Base-by-base conservation (phyloP, 2,329 filamentous ascomycete genomes). In the Domatiomyces globalis region DNA sequence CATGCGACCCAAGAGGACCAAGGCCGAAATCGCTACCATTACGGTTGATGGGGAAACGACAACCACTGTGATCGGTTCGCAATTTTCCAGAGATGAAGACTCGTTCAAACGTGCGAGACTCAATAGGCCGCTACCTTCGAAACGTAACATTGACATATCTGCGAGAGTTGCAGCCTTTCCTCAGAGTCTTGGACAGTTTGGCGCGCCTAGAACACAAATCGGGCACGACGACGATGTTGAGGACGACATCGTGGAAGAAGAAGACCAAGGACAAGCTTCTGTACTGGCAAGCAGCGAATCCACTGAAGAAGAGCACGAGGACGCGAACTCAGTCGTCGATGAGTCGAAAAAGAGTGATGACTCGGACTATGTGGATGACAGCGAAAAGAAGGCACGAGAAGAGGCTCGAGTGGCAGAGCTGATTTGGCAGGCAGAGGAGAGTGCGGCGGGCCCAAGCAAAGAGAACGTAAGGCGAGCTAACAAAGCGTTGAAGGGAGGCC, bases 1-100 rank as follows among this genome's bases (percentile, higher is more conserved):
- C 17, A 82, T 83, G 77, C 73, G 80, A 15, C 73, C 76, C 1
- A 84, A 79, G 62, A 75, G 83, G 33, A 69, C 75, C 1, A 75
- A 77, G 1, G 68, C 75, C 25, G 81, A 86, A 60, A 70, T 82
- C 49, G 84, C 85, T 18, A 86, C 83, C 1, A 85, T 90, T 46
- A 88, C 83, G 0, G 79, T 90, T 50, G 85, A 84, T 1, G 74
- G 81, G 55, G 76, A 74, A 45, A 86, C 81, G 0, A 74, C 80
- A 4, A 83, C 78, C 0, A 81, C 80, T 18, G 74, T 80, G 29
- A 74, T 87, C 57, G 83, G 83, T 1, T 76, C 72, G 48, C 71
- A 76, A 48, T 62, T 71, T 3, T 62, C 66, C 68, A 71, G 53
- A 36, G 58, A 25, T 58, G 52, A 43, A 29, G 46, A 27, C 2